Conservation (phyloP, 148 eudicot genomes). For the Pharnaceum exiguum region DNA sequence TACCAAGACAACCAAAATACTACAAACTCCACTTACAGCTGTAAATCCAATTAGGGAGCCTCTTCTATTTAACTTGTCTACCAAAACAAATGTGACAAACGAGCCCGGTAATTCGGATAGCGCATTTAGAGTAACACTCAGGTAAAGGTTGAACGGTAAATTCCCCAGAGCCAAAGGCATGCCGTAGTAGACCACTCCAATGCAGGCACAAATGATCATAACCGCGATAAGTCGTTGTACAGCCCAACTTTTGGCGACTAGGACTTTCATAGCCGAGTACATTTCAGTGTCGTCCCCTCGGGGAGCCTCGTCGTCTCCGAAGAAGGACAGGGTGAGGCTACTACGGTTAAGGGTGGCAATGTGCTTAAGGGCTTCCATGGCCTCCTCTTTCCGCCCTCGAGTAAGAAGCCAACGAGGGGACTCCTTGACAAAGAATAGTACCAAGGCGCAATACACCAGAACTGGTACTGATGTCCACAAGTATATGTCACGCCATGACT, state of each 20-base stretch:
- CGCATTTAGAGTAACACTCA: constrained; percentile 50
- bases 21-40: constrained; percentile 37
- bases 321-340: constrained; percentile 30
- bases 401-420: constrained; percentile 75
- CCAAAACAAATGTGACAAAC: constrained; percentile 26
- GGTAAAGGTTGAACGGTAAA: constrained; percentile 45
- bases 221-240: constrained; percentile 24
- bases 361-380: constrained; percentile 33
- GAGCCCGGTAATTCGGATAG: constrained; percentile 53
- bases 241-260: constrained; percentile 45
- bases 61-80: constrained; percentile 32
- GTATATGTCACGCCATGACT: constrained; percentile 58
- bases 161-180: constrained; percentile 59
- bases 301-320: constrained; percentile 20
- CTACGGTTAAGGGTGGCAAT: constrained; percentile 24
- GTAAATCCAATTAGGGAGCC: constrained; percentile 26
- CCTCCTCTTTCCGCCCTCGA: constrained; percentile 43
- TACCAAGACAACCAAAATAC: constrained; percentile 31
- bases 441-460: constrained; percentile 31
- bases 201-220: constrained; percentile 40
- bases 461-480: constrained; percentile 47
- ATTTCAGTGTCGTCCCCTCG: constrained; percentile 16
- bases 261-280: constrained; percentile 39
- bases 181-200: constrained; percentile 66
- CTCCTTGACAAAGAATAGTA: constrained; percentile 38